Percentiles rank a stretch among this genome's conserved stretches.
phyloP scores from a whole-genome alignment of 129 eudicot species.

The sunflower (Helianthus annuus) region HanXRQr2.0-SUNRISE NC_035449.2:93680881-93681380 shows the following conservation, averaged over 20 bases:
- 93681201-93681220: slow-evolving; percentile 55
- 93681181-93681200: slow-evolving; percentile 68
- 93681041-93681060: slow-evolving; percentile 7
- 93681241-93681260: slow-evolving; percentile 40
- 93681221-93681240: slow-evolving; percentile 57
- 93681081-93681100: background rate
- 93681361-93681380: slow-evolving; percentile 30
- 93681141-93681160: slow-evolving; percentile 49
- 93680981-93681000: slow-evolving; percentile 59
- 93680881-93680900: slow-evolving; percentile 39
- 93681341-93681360: slow-evolving; percentile 42
- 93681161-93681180: slow-evolving; percentile 53
- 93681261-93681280: slow-evolving; percentile 53
- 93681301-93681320: slow-evolving; percentile 51
- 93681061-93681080: too few relatives aligned
- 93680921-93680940: slow-evolving; percentile 42
- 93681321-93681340: slow-evolving; percentile 22
- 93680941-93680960: slow-evolving; percentile 53
- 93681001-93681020: slow-evolving; percentile 68
- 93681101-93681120: background rate
- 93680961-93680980: slow-evolving; percentile 68
- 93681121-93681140: slow-evolving; percentile 30
- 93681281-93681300: slow-evolving; percentile 43
- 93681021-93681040: slow-evolving; percentile 61
- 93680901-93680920: background rate